Evolutionary conservation across 768 basidiomycete genomes (phyloP).

Genomic region (Butyriboletus loyo): DNA sequence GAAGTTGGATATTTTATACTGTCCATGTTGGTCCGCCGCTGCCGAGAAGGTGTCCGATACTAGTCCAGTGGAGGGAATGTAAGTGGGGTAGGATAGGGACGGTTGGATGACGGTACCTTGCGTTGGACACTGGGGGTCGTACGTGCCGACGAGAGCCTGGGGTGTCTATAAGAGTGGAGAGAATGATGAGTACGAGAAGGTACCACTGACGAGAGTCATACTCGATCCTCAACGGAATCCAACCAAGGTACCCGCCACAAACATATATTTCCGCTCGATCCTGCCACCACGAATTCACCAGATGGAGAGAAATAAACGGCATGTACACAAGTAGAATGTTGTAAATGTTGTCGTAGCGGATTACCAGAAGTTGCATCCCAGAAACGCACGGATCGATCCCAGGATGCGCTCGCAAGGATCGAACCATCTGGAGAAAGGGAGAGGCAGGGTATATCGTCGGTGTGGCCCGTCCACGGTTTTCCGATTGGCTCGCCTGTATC

Average conservation of each 20-base stretch:
- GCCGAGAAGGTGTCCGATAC: too few species aligned
- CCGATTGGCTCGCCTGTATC: background rate
- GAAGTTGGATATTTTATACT: too few species aligned
- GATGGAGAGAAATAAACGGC: background rate
- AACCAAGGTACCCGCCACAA: background rate
- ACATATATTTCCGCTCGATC: background rate
- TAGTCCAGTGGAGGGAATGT: too few species aligned
- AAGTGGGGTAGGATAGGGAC: too few species aligned
- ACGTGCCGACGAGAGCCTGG: background rate
- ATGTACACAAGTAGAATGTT: accelerated
- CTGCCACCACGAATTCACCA: background rate
- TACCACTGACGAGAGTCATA: background rate
- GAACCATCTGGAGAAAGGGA: constrained; percentile 4
- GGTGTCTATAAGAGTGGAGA: background rate
- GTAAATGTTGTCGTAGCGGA: background rate
- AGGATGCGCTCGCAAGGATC: constrained; percentile 9
- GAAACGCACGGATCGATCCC: constrained; percentile 2
- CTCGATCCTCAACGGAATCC: background rate
- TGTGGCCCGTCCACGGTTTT: background rate
- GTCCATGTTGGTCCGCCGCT: too few species aligned
- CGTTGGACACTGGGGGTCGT: too few species aligned
- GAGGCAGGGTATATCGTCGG: background rate
- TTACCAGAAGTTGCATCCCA: constrained; percentile 1
- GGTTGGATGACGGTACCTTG: background rate
- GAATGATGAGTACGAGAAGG: background rate